Evolutionary conservation across 2,329 filamentous ascomycete species (phyloP).

Genomic region (Trichoderma breve): DNA sequence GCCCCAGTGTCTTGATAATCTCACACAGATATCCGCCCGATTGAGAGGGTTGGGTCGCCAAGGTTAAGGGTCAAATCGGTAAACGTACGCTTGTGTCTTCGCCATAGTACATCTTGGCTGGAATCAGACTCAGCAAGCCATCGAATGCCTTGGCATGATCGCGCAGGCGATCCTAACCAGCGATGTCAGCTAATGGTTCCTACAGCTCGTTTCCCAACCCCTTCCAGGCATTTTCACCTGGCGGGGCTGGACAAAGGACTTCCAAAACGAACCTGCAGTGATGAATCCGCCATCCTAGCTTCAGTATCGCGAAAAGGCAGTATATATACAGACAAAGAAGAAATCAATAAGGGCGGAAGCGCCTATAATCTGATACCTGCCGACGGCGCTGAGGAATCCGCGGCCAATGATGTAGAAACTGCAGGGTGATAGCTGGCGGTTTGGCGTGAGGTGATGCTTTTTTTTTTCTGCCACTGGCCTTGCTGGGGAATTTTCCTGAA

Average conservation of each 20-base stretch:
- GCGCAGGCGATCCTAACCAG: conserved; percentile 53
- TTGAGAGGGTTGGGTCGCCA: background rate
- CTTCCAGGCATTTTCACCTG: background rate
- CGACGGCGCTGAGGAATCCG: background rate
- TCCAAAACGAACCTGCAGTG: conserved; percentile 46
- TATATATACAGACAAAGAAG: background rate
- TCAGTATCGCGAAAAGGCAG: background rate
- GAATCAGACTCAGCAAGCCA: conserved; percentile 81
- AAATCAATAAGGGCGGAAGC: background rate
- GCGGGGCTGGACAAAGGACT: conserved; percentile 31
- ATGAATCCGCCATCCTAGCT: conserved; percentile 42
- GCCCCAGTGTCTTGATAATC: background rate
- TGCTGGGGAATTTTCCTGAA: conserved; percentile 14
- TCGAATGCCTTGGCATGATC: conserved; percentile 74
- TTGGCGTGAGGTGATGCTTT: conserved; percentile 15
- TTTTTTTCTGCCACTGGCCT: conserved; percentile 18
- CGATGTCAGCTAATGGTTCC: conserved; percentile 19
- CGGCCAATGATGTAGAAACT: background rate
- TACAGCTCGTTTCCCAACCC: background rate
- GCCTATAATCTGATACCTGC: background rate
- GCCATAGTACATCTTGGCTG: conserved; percentile 86
- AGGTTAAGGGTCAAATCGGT: conserved; percentile 16
- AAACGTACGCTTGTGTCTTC: conserved; percentile 78
- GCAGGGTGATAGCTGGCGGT: conserved; percentile 2
- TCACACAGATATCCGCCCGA: background rate